Conservation (phyloP, 331 rosid genomes). For the Pyracantha coccinea region DNA sequence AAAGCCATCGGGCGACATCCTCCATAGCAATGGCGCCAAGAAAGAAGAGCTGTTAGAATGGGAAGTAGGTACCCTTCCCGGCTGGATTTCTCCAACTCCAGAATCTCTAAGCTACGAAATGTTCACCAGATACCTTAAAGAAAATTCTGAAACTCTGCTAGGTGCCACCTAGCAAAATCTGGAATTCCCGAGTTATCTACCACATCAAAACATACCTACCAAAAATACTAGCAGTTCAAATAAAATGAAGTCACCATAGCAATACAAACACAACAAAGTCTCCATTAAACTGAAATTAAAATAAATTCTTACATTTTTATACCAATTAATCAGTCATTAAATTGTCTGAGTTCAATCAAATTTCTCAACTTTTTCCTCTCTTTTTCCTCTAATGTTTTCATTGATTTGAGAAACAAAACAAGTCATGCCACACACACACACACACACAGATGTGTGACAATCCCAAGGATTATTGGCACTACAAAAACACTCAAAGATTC, state of each 20-base stretch:
- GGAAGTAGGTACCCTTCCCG: background rate
- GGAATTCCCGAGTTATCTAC: background rate
- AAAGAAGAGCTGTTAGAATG: background rate
- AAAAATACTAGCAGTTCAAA: background rate
- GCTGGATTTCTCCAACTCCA: background rate
- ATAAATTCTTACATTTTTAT: background rate
- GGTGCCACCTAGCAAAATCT: background rate
- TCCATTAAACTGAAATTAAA: background rate
- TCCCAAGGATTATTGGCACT: background rate
- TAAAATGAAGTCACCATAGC: background rate
- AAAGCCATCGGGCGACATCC: conserved; percentile 1
- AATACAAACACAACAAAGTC: background rate
- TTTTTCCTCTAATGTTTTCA: too few relatives aligned
- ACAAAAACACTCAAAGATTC: background rate
- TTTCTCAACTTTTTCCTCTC: background rate
- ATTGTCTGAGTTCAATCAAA: background rate
- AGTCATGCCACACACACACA: too few relatives aligned
- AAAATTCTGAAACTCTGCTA: too few relatives aligned
- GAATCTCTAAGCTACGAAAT: background rate
- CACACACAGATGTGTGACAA: background rate
- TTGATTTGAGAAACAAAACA: too few relatives aligned
- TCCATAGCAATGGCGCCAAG: background rate
- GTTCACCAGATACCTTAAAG: background rate
- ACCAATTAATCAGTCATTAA: background rate
- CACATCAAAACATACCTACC: background rate